phyloP scores from a whole-genome alignment of 2,329 filamentous ascomycete genomes.

The Ophiocordyceps camponoti-floridani region DNA sequence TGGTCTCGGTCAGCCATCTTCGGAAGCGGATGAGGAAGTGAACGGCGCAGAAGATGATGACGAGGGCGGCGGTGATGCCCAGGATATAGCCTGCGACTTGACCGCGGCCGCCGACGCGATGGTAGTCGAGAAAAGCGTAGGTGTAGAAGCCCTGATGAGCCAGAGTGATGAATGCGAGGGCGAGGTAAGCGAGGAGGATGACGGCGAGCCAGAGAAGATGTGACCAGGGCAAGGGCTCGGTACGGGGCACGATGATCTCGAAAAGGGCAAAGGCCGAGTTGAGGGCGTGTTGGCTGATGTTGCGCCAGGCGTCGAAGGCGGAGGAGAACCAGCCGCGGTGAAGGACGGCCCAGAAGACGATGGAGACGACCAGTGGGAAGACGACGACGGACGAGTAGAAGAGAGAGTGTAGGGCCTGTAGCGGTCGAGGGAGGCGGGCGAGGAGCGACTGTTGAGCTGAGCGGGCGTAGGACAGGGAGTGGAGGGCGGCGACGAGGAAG shows the following conservation, averaged over 20 bases:
- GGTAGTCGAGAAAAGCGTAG: constrained; percentile 60
- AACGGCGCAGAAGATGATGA: constrained; percentile 33
- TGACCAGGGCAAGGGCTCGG: constrained; percentile 37
- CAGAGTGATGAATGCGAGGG: constrained; percentile 54
- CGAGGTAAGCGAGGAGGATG: constrained; percentile 55
- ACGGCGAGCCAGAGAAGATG: constrained; percentile 51
- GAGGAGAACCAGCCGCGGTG: constrained; percentile 33
- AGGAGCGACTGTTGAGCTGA: constrained; percentile 11
- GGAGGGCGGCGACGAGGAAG: constrained; percentile 45
- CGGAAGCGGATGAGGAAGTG: constrained; percentile 32
- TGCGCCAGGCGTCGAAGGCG: constrained; percentile 40
- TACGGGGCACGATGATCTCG: constrained; percentile 54
- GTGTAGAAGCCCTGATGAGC: constrained; percentile 56
- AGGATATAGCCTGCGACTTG: constrained; percentile 47
- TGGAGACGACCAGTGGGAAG: constrained; percentile 50
- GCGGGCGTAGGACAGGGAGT: constrained; percentile 50
- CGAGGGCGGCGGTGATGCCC: constrained; percentile 32
- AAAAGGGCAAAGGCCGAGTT: constrained; percentile 60
- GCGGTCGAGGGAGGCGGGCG: constrained; percentile 36
- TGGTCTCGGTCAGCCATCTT: constrained; percentile 27
- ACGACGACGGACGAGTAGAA: constrained; percentile 45
- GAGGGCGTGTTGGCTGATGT: constrained; percentile 56
- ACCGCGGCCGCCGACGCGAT: constrained; percentile 24
- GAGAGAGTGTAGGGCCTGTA: constrained; percentile 47
- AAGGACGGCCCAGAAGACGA: constrained; percentile 52